Base-by-base conservation (phyloP, 345 rosid genomes). In the Rhizophora mangle region DNA sequence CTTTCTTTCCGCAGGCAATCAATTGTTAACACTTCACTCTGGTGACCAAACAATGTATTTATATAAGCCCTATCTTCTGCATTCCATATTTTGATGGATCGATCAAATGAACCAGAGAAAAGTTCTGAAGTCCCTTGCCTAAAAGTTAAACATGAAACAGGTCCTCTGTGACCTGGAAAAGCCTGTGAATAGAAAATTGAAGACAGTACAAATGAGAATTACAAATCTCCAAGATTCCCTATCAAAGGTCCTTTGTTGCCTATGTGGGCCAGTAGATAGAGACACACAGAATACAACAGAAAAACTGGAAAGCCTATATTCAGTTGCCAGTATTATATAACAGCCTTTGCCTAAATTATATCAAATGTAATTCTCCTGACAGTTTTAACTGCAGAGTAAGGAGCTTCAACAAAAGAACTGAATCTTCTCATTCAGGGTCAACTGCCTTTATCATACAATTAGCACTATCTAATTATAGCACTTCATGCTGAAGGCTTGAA, bases 41-140 rank as follows among this genome's bases (percentile, higher is more conserved):
- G 93, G 76, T 89, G 96, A 65, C 99, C 99, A 80, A 84, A 89
- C 73, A 80, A 72, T 37, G 96, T 90, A 52, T 46, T 81, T 65
- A 96, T 77, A 68, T 89, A 93, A 57, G 97, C 83, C 80, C 91
- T 91, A 68, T 96, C 99, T 69, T 90, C 98, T 10, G 65, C 87
- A 73, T 93, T 96, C 98, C 98, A 96, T 71, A 86, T 83, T 83
- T 93, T 93, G 69, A 88, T 75, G n/a, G 89, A 89, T 78, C 98
- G 80, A 82, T 93, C 99, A 82, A 82, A 96, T 60, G 99, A 96
- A 83, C 98, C 99, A 84, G 98, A 96, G 80, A 89, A 93, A 78
- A 96, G 87, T 67, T 96, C 99, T 0, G 90, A 31, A 46, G 92
- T 84, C 39, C 97, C 97, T 54, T 86, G 85, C 85, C 97, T 86